phyloP scores from a whole-genome alignment of 2,329 filamentous ascomycete genomes.

The Pyrenochaeta sp. region DNA sequence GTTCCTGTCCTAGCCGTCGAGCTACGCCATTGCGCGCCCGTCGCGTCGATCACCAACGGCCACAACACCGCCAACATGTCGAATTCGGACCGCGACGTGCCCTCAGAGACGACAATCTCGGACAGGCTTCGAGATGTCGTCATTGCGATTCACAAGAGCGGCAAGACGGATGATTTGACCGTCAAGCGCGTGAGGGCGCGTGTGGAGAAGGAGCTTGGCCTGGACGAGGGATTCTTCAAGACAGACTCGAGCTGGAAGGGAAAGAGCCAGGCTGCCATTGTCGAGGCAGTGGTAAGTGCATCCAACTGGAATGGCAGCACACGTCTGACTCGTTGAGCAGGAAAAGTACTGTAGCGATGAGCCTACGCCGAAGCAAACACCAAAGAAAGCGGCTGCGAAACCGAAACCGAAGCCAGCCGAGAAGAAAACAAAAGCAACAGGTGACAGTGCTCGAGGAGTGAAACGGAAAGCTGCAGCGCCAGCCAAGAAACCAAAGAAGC shows the following conservation, averaged over 20 bases:
- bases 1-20: conserved; percentile 22
- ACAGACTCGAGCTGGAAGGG: conserved; percentile 62
- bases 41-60: conserved; percentile 15
- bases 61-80: conserved; percentile 39
- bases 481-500: conserved; percentile 43
- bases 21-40: conserved; percentile 12
- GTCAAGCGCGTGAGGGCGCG: conserved; percentile 64
- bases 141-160: conserved; percentile 48
- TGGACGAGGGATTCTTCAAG: conserved; percentile 66
- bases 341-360: conserved; percentile 40
- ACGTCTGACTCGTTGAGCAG: conserved; percentile 21
- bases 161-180: conserved; percentile 62
- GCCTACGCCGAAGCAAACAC: conserved; percentile 23
- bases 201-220: conserved; percentile 60
- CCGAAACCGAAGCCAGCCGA: conserved; percentile 29
- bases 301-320: not conserved
- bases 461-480: conserved; percentile 42
- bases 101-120: conserved; percentile 50
- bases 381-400: conserved; percentile 29
- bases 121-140: conserved; percentile 53
- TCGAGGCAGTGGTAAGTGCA: conserved; percentile 39
- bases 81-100: conserved; percentile 36
- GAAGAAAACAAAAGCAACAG: conserved; percentile 30
- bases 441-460: conserved; percentile 26
- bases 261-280: conserved; percentile 54